These are phyloP conservation scores for Malus domestica DNA, from an alignment of 306 rosid species.

Conservation along the genomic window DNA sequence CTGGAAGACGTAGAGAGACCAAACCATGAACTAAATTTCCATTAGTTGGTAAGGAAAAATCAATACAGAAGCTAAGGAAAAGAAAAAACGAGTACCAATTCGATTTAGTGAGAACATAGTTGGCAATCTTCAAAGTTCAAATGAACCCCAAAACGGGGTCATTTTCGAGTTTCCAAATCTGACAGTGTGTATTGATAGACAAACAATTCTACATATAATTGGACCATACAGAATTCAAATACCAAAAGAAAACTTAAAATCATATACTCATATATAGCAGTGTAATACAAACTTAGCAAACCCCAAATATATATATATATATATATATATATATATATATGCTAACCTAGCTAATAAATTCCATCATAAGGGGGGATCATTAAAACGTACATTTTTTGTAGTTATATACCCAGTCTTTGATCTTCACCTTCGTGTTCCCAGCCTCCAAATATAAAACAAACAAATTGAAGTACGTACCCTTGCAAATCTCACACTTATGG, in stretches of 20 bases:
- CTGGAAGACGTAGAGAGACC: not conserved
- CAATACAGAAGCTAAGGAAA: not conserved
- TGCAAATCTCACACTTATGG: not conserved
- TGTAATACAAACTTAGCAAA: not conserved
- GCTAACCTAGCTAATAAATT: not conserved
- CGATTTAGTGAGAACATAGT: not conserved
- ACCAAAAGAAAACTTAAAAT: not conserved
- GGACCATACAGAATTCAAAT: not conserved
- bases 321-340: not conserved
- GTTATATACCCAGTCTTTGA: not conserved
- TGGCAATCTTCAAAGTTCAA: not conserved
- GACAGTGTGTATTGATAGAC: not conserved
- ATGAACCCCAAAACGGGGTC: not conserved
- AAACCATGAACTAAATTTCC: not conserved
- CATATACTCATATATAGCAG: not conserved
- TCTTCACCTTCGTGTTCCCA: not conserved
- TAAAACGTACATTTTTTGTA: not conserved
- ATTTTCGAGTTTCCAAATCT: not conserved
- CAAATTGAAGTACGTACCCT: not conserved
- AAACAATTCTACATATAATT: not conserved
- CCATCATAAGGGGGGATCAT: not conserved
- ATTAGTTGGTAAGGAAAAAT: not conserved
- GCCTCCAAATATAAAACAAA: not conserved
- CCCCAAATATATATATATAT: not conserved
- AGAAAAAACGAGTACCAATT: not conserved